Conservation (phyloP, 2,329 filamentous ascomycete species). For the Acrocalymma vagum region DNA sequence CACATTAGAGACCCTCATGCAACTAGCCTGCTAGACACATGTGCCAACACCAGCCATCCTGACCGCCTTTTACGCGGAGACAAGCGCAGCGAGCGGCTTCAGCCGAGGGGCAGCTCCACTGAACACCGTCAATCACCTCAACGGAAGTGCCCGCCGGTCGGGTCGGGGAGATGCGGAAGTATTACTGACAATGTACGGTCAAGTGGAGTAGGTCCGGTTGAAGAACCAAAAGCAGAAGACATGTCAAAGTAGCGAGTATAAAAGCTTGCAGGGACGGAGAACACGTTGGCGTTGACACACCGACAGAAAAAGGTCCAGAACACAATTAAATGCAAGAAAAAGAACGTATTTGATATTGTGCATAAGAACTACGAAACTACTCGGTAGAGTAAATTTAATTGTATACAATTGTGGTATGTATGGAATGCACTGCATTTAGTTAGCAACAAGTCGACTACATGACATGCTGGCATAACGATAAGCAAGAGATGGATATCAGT, state of each 20-base stretch:
- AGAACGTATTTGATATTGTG: conserved; percentile 1
- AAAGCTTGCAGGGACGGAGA: conserved; percentile 1
- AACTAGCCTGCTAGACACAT: conserved; percentile 4
- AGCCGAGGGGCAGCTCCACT: conserved; percentile 2
- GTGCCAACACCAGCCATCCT: conserved; percentile 5
- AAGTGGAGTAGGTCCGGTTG: too few relatives aligned
- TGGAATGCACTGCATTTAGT: conserved; percentile 5
- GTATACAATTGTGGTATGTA: conserved; percentile 1
- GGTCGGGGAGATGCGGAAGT: neutral
- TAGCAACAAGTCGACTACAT: too few relatives aligned
- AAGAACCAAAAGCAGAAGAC: too few relatives aligned
- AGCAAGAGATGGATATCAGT: conserved; percentile 55
- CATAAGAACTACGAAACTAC: conserved; percentile 6
- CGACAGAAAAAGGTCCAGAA: conserved; percentile 7
- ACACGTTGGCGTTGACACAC: conserved; percentile 17
- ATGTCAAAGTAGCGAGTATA: too few relatives aligned
- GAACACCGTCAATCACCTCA: conserved; percentile 9
- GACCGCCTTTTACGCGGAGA: conserved; percentile 10
- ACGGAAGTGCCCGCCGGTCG: neutral
- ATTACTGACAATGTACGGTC: too few relatives aligned
- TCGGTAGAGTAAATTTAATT: conserved; percentile 1
- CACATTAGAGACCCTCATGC: too few relatives aligned
- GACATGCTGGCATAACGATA: too few relatives aligned
- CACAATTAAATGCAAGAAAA: conserved; percentile 1
- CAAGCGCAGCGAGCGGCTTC: neutral